These are phyloP conservation scores for Fusarium duplospermum DNA, from an alignment of 2,329 filamentous ascomycete genomes.

Conservation along the genomic window DNA sequence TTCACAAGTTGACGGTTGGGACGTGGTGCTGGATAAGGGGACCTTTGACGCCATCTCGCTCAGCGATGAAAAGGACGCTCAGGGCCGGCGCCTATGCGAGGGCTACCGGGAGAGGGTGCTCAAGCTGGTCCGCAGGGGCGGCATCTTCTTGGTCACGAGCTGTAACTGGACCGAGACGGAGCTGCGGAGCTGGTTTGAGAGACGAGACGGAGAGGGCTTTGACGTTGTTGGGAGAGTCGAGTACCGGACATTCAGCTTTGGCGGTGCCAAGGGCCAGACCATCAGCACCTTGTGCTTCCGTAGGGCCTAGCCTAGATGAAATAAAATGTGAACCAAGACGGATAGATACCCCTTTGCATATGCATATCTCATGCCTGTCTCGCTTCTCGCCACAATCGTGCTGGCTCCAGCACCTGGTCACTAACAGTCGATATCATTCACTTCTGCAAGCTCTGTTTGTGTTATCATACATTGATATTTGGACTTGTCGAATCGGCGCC, in stretches of 20 bases:
- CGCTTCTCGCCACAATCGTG: not conserved
- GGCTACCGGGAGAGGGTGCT: slow-evolving; percentile 78
- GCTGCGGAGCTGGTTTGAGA: slow-evolving; percentile 81
- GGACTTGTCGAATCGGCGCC: slow-evolving; percentile 29
- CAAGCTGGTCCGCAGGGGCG: slow-evolving; percentile 75
- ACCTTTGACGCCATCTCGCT: slow-evolving; percentile 96
- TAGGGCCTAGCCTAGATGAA: slow-evolving; percentile 46
- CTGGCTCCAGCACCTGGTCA: slow-evolving; percentile 27
- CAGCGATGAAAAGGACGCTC: slow-evolving; percentile 64
- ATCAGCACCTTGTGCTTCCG: slow-evolving; percentile 89
- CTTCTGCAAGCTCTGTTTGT: slow-evolving; percentile 32
- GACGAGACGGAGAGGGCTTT: slow-evolving; percentile 55
- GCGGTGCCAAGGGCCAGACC: slow-evolving; percentile 86
- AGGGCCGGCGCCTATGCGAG: slow-evolving; percentile 75
- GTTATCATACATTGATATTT: slow-evolving; percentile 44
- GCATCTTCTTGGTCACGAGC: slow-evolving; percentile 87
- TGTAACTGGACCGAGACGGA: slow-evolving; percentile 99
- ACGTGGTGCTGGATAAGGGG: slow-evolving; percentile 96
- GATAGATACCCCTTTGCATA: slow-evolving; percentile 16
- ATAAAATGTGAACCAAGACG: slow-evolving; percentile 12
- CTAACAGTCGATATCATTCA: slow-evolving; percentile 38
- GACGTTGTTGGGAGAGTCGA: slow-evolving; percentile 75
- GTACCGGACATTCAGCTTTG: slow-evolving; percentile 91
- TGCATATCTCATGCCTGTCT: not conserved
- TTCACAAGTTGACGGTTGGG: slow-evolving; percentile 69